Conservation (phyloP, 805 yeast species). For the Grigorovia humatica region DNA sequence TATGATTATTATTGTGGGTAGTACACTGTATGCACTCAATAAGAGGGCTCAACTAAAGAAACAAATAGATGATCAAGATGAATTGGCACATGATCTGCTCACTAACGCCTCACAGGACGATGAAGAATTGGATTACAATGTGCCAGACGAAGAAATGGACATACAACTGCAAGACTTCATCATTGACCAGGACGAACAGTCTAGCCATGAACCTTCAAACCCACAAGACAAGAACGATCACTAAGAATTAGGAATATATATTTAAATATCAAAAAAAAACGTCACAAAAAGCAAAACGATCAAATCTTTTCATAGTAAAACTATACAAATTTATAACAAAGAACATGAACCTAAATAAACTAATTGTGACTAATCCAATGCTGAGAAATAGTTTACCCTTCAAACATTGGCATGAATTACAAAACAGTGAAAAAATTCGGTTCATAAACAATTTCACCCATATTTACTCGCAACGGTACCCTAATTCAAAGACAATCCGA, state of each 20-base stretch:
- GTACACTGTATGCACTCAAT: slow-evolving; percentile 52
- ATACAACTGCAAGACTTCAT: too few species aligned
- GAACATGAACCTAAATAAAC: not conserved
- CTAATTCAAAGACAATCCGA: slow-evolving; percentile 24
- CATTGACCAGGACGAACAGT: too few species aligned
- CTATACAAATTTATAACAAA: not conserved
- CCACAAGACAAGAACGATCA: too few species aligned
- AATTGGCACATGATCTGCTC: not conserved
- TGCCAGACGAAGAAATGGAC: too few species aligned
- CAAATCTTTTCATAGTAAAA: not conserved
- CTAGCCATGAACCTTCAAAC: too few species aligned
- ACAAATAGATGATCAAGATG: not conserved
- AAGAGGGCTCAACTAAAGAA: slow-evolving; percentile 28
- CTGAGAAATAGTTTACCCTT: not conserved
- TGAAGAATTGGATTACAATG: too few species aligned
- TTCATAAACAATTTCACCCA: slow-evolving; percentile 20
- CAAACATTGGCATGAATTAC: slow-evolving; percentile 22
- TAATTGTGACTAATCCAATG: not conserved
- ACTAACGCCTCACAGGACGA: too few species aligned
- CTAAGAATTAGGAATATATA: too few species aligned
- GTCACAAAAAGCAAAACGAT: not conserved
- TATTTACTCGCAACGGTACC: slow-evolving; percentile 20
- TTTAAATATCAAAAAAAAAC: too few species aligned
- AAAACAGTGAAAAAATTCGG: slow-evolving; percentile 15
- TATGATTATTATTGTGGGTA: slow-evolving; percentile 50